A percentile compares a stretch with the other conserved stretches of the same genome.
Conservation (phyloP, 176 grass and related monocot species). For the Guadua angustifolia region DNA sequence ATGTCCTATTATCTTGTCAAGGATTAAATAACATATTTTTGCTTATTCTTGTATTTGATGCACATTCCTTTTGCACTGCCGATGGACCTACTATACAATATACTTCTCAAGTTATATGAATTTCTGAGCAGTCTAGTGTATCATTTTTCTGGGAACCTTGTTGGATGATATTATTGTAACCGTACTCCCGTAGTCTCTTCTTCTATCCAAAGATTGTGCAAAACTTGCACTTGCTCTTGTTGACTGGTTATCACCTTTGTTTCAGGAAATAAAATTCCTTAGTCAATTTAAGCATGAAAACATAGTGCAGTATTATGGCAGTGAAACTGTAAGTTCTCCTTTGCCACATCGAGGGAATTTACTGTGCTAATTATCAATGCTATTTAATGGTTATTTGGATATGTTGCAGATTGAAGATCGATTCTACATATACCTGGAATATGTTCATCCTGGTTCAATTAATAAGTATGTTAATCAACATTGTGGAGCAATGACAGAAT, state of each 20-base stretch:
- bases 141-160: background rate
- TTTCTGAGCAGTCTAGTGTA: background rate
- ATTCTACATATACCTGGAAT: slow-evolving; percentile 98
- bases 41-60: slow-evolving; percentile 7
- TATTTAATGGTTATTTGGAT: slow-evolving; percentile 38
- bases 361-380: slow-evolving; percentile 25
- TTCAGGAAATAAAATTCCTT: slow-evolving; percentile 98
- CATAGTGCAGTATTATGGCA: slow-evolving; percentile 97
- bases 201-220: slow-evolving; percentile 35
- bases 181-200: slow-evolving; percentile 22
- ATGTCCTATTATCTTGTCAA: slow-evolving; percentile 8
- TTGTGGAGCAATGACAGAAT: slow-evolving; percentile 91
- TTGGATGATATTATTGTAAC: slow-evolving; percentile 9
- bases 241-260: slow-evolving; percentile 45
- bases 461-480: slow-evolving; percentile 91
- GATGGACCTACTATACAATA: background rate
- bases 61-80: background rate
- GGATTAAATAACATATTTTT: slow-evolving; percentile 16
- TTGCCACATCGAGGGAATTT: background rate
- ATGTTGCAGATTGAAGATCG: slow-evolving; percentile 58
- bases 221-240: slow-evolving; percentile 13
- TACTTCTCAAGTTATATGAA: slow-evolving; percentile 5
- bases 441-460: slow-evolving; percentile 97
- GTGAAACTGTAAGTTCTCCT: slow-evolving; percentile 81
- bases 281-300: slow-evolving; percentile 99